Evolutionary conservation across 495 filamentous ascomycete species (phyloP), one percentile per base, ranked within the genome.

Genomic region (Lasiosphaeria miniovina): DNA sequence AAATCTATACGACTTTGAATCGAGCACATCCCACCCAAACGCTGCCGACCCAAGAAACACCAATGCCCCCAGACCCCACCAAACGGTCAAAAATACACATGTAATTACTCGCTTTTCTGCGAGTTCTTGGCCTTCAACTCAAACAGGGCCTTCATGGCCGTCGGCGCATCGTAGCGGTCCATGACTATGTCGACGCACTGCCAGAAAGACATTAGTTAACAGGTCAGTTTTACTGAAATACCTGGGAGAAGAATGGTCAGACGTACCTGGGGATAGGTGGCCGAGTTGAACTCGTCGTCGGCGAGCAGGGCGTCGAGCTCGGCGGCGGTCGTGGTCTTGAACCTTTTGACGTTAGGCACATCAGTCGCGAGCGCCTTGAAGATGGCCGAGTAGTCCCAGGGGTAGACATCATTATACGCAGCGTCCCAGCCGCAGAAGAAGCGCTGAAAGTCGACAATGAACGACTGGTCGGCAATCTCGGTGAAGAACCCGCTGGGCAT

Each of bases 361-460:
- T 65, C 50, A 4, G 71, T 75, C 12, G 77, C 69, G 55, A 81
- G 78, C 0, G 69, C 71, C 36, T 62, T 61, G 41, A 73, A 70
- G 12, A 79, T 63, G 1, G 67, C 70, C 36, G 64, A 69, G 61
- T 78, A 77, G 50, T 75, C 63, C 79, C 79, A 81, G 31, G 62
- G 55, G 54, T 72, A 73, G n/a, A 84, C 61, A 46, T 81, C 76
- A 59, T 84, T 83, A 66, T 83, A 82, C 0, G 12, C n/a, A 9
- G 71, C 74, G 43, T 77, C 59, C 69, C 64, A 68, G 41, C 81
- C 80, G 55, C 81, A 71, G 57, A 83, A 80, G 62, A 61, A 72
- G 12, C 70, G 64, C 61, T 77, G 76, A 36, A 79, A 73, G 52
- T 77, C 73, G 38, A 79, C 65, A 33, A 70, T 60, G 6, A 54